These are phyloP conservation scores for Lithohypha guttulata DNA, from an alignment of 2,329 filamentous ascomycete species.

Conservation along the genomic window DNA sequence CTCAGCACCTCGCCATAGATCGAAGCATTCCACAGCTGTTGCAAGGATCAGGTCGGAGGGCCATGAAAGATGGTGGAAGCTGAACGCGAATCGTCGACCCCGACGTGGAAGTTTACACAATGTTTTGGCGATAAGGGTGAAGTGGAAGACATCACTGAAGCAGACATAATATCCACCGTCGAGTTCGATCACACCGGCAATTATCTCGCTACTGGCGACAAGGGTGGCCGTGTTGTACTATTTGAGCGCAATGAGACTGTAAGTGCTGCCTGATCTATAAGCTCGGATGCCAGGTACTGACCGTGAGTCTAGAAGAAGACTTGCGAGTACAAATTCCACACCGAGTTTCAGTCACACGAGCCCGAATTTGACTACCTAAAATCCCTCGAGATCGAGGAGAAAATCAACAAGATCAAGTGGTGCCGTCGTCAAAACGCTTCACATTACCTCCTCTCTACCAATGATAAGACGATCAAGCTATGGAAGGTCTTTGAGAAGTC, in stretches of 20 bases:
- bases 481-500: slow-evolving; percentile 99
- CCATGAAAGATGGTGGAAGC: slow-evolving; percentile 81
- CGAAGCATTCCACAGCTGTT: not conserved
- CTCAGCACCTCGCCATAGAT: not conserved
- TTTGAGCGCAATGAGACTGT: slow-evolving; percentile 82
- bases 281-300: slow-evolving; percentile 10
- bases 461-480: slow-evolving; percentile 99
- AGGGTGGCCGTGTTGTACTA: slow-evolving; percentile 41
- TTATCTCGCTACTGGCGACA: slow-evolving; percentile 43
- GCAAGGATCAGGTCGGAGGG: slow-evolving; percentile 25
- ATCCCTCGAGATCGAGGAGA: slow-evolving; percentile 98
- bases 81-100: slow-evolving; percentile 81
- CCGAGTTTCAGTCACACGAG: slow-evolving; percentile 98
- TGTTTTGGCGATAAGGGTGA: slow-evolving; percentile 99
- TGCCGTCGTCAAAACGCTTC: slow-evolving; percentile 96
- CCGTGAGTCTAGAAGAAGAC: slow-evolving; percentile 77
- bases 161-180: slow-evolving; percentile 43
- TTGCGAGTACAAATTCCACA: slow-evolving; percentile 99
- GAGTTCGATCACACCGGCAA: slow-evolving; percentile 44
- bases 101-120: slow-evolving; percentile 99
- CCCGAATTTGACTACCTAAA: slow-evolving; percentile 99
- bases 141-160: slow-evolving; percentile 96
- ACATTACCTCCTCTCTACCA: slow-evolving; percentile 94
- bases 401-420: slow-evolving; percentile 99
- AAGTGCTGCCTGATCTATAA: slow-evolving; percentile 29